Percentiles rank a stretch among this genome's conserved stretches.
phyloP scores from a whole-genome alignment of 2,329 filamentous ascomycete genomes.

The Fusarium annulatum region DNA sequence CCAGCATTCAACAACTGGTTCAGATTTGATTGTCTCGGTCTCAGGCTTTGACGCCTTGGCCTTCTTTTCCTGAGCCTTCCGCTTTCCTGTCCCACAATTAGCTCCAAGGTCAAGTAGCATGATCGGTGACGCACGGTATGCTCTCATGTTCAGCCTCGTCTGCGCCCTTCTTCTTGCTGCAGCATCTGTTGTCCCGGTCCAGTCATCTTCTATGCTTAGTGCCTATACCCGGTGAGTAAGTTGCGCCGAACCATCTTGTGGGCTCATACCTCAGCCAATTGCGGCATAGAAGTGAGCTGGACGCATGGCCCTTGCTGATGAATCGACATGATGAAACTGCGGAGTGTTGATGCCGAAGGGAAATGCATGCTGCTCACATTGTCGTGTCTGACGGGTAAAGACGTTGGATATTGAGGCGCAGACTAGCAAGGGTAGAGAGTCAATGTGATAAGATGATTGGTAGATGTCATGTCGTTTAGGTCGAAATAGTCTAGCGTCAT shows the following conservation, averaged over 20 bases:
- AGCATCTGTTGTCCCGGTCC: slow-evolving; percentile 58
- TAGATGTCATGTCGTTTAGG: not conserved
- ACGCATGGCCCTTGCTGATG: not conserved
- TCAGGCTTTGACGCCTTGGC: not conserved
- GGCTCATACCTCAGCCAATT: slow-evolving; percentile 16
- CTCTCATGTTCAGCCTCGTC: slow-evolving; percentile 59
- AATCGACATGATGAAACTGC: not conserved
- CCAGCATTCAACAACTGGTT: slow-evolving; percentile 11
- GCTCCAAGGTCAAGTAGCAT: accelerated
- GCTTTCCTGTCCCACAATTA: slow-evolving; percentile 10
- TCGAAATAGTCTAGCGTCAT: slow-evolving; percentile 9
- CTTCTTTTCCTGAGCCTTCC: slow-evolving; percentile 10
- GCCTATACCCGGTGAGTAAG: slow-evolving; percentile 46
- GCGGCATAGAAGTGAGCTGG: slow-evolving; percentile 16
- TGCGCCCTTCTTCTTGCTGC: slow-evolving; percentile 55
- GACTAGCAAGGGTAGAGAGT: not conserved
- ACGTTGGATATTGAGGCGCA: slow-evolving; percentile 7
- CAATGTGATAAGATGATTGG: not conserved
- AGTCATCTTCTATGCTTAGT: slow-evolving; percentile 54
- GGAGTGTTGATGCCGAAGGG: slow-evolving; percentile 3
- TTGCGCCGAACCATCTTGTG: accelerated
- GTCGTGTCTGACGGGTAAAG: not conserved
- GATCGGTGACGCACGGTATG: slow-evolving; percentile 42
- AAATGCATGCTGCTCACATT: slow-evolving; percentile 43
- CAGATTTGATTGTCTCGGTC: not conserved